Percentiles rank a stretch among this genome's conserved stretches.
phyloP scores from a whole-genome alignment of 2,329 filamentous ascomycete species.

The Neoascochyta sp. region DNA sequence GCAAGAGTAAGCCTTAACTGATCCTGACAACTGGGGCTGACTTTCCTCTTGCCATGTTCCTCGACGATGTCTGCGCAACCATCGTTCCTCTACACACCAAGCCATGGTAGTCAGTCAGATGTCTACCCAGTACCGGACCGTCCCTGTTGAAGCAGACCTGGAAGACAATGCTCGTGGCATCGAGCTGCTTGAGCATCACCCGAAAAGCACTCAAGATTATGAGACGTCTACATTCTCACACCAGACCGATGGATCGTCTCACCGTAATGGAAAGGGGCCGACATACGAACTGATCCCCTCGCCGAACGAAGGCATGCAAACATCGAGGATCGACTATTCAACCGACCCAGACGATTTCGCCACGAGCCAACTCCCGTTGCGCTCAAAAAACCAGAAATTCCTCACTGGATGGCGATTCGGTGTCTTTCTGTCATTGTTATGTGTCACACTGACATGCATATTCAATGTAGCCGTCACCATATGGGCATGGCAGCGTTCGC shows the following conservation, averaged over 20 bases:
- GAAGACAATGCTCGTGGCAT: slow-evolving; percentile 1
- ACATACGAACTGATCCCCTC: no score
- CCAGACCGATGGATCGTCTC: no score
- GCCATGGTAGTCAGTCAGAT: no score
- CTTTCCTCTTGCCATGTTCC: no score
- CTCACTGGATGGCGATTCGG: slow-evolving; percentile 8
- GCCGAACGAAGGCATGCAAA: background rate
- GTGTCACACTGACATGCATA: slow-evolving; percentile 3
- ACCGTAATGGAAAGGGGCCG: no score
- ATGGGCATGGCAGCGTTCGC: slow-evolving; percentile 2
- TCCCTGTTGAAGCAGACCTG: background rate
- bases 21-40: no score
- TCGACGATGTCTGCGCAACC: no score
- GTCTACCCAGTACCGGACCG: no score
- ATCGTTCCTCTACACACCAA: no score
- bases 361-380: background rate
- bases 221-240: background rate
- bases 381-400: background rate
- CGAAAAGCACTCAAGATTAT: background rate
- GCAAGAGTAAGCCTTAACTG: no score
- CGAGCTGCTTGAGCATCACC: background rate
- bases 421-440: slow-evolving; percentile 5
- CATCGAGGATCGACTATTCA: background rate
- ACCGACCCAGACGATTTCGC: background rate
- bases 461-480: slow-evolving; percentile 7